Evolutionary conservation across 225 moss, liverwort and hornwort species (phyloP).

Genomic region (Physcomitrium patens): DNA sequence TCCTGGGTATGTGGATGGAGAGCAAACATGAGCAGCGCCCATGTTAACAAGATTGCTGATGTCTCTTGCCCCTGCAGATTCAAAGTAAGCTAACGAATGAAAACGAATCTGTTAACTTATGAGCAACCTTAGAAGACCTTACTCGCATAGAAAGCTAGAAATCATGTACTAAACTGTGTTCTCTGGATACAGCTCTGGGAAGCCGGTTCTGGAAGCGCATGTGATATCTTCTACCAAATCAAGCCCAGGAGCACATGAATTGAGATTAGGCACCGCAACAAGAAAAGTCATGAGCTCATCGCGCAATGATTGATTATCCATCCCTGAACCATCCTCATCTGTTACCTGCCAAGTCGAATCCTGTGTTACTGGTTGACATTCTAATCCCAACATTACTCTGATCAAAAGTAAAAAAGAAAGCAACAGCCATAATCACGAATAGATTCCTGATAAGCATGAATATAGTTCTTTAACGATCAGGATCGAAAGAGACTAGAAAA

Average conservation of each 20-base stretch:
- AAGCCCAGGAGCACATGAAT: background rate
- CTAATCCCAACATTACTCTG: background rate
- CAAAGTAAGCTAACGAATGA: background rate
- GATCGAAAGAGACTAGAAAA: slow-evolving; percentile 18
- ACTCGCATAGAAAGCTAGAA: background rate
- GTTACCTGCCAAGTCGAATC: slow-evolving; percentile 50
- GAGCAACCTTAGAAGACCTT: background rate
- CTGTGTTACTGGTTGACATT: background rate
- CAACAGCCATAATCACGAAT: no score
- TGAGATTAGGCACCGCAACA: slow-evolving; percentile 56
- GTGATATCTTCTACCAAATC: background rate
- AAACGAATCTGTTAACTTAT: background rate
- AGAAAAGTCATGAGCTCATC: slow-evolving; percentile 91
- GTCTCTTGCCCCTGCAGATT: slow-evolving; percentile 75
- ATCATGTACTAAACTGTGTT: background rate
- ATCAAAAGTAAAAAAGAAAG: background rate
- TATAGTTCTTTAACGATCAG: background rate
- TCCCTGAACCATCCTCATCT: slow-evolving; percentile 78
- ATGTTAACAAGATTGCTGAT: slow-evolving; percentile 69
- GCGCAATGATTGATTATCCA: slow-evolving; percentile 70
- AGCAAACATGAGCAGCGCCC: slow-evolving; percentile 80
- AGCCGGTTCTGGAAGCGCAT: background rate
- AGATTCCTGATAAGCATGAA: background rate
- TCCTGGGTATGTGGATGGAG: slow-evolving; percentile 61
- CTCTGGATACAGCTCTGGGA: background rate